Conservation (phyloP, 2,329 filamentous ascomycete species). For the Penicillium brevicompactum region DNA sequence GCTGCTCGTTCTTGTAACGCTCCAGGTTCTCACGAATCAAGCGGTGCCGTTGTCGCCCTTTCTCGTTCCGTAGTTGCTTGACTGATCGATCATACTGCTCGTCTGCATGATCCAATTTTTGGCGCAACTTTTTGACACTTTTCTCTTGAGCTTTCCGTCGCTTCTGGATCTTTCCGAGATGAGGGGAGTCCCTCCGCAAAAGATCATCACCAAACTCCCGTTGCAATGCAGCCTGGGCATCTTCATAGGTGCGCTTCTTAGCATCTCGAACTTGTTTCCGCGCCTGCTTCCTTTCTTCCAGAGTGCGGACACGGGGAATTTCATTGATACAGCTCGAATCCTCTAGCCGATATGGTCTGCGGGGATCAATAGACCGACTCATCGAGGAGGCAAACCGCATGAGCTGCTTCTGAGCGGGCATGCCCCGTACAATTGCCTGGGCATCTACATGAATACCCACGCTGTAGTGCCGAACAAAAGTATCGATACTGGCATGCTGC, state of each 20-base stretch:
- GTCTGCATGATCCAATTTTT: constrained; percentile 16
- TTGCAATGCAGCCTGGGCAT: constrained; percentile 14
- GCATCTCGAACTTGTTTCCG: too few species aligned
- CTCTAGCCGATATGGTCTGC: too few species aligned
- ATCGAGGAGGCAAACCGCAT: too few species aligned
- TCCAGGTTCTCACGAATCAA: constrained; percentile 28
- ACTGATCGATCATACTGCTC: constrained; percentile 14
- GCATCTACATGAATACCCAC: too few species aligned
- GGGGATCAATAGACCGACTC: too few species aligned
- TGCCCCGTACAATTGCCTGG: too few species aligned
- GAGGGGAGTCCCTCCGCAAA: background rate
- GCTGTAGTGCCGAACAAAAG: too few species aligned
- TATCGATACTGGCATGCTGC: too few species aligned
- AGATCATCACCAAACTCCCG: constrained; percentile 11
- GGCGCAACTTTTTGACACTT: constrained; percentile 9
- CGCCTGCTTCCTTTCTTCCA: too few species aligned
- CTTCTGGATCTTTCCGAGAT: constrained; percentile 2
- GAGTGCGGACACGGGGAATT: too few species aligned
- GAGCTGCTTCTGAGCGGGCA: too few species aligned
- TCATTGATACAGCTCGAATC: too few species aligned
- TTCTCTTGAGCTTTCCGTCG: constrained; percentile 10
- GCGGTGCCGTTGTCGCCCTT: constrained; percentile 20
- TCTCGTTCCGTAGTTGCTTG: constrained; percentile 22
- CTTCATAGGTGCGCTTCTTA: constrained; percentile 19
- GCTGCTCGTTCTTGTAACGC: constrained; percentile 31